These are phyloP conservation scores for Aquilaria malaccensis DNA, from an alignment of 345 rosid species.

Conservation along the genomic window DNA sequence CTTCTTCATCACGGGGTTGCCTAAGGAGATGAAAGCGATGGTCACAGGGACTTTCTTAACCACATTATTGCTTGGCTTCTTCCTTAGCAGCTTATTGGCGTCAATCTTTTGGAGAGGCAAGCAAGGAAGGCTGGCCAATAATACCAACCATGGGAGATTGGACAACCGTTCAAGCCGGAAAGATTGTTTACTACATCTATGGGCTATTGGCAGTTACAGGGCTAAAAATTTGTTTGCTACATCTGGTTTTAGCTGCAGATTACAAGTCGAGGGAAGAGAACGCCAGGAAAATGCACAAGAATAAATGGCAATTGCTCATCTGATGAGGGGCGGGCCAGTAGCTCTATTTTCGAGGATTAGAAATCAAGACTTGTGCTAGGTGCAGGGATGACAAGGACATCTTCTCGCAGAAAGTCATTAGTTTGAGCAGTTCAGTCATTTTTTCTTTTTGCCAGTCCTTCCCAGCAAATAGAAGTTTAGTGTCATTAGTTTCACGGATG, in stretches of 20 bases:
- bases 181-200: background rate
- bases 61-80: conserved; percentile 11
- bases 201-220: conserved; percentile 9
- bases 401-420: too few species aligned
- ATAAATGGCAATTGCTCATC: too few species aligned
- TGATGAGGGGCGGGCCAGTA: too few species aligned
- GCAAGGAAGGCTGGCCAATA: conserved; percentile 8
- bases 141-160: conserved; percentile 11
- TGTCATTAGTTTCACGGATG: too few species aligned
- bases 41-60: conserved; percentile 16
- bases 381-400: too few species aligned
- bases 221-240: background rate
- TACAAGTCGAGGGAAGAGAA: conserved; percentile 6
- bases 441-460: too few species aligned
- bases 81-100: conserved; percentile 11
- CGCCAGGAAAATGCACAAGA: too few species aligned
- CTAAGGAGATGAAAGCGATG: conserved; percentile 17
- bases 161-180: background rate
- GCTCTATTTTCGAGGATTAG: too few species aligned
- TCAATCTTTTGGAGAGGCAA: conserved; percentile 2
- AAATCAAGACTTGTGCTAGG: too few species aligned
- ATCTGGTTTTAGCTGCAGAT: conserved; percentile 9
- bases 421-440: too few species aligned
- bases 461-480: too few species aligned
- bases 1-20: conserved; percentile 19